Base-by-base conservation (phyloP, 768 basidiomycete genomes). In the Auricularia heimuer region DNA sequence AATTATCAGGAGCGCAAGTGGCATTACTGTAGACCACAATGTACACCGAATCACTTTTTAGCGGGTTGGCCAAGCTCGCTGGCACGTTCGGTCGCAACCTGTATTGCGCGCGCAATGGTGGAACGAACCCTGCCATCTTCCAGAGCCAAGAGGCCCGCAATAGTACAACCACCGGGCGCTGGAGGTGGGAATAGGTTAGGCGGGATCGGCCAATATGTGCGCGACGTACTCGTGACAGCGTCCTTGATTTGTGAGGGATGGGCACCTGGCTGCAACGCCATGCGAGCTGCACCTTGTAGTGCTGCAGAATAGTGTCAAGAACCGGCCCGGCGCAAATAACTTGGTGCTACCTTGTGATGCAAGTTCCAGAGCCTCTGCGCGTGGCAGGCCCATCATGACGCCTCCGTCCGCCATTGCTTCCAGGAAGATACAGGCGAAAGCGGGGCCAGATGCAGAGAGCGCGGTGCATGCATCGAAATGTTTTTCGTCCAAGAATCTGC, bases 381-480 rank as follows among this genome's bases (percentile, higher is more conserved):
- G 81, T 3, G 97, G 97, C 62, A 99, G 77, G 36, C 97, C 97
- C 97, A 98, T 98, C 96, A 99, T 98, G 58, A 98, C 97, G 54
- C 94, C 97, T 34, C 97, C 97, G 74, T 98, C 97, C 1, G 94
- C 89, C 94, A 99, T 97, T 0, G 97, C 96, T 75, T 99, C 97
- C 68, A 99, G 81, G 71, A 98, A 93, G 61, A 98, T 87, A 69
- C 93, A 94, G 0, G 93, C 94, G 75, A 99, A 98, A 0, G 97
- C 97, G 45, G 97, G 97, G 0, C 97, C 97, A 6, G 93, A 94
- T 0, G 95, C 97, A 16, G 92, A 93, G 3, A 99, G 81, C 11
- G 97, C 97, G 0, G 97, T 99, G 73, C 93, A 97, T 3, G 96
- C 95, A 76, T 99, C 96, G 70, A 99, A 99, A 75, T 98, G 91